These are phyloP conservation scores for Citrus mangshanensis DNA, from an alignment of 345 rosid species.

Conservation along the genomic window DNA sequence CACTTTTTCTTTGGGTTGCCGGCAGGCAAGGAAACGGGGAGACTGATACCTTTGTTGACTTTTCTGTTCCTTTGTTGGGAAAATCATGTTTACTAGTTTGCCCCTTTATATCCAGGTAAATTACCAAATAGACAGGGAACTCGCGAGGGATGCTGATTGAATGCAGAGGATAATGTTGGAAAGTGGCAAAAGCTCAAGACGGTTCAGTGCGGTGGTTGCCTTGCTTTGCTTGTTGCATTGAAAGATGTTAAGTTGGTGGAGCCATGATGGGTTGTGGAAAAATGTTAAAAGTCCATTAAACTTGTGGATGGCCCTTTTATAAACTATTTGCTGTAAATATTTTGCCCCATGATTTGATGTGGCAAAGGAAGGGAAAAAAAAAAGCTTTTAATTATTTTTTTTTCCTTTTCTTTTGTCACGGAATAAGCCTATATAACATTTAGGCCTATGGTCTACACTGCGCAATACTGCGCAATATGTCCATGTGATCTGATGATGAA, in stretches of 20 bases:
- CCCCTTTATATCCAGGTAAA: not conserved
- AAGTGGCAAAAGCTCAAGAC: not conserved
- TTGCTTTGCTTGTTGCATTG: slow-evolving; percentile 10
- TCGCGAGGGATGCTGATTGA: not conserved
- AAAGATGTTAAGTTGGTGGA: slow-evolving; percentile 26
- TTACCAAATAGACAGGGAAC: not conserved
- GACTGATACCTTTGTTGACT: slow-evolving; percentile 29
- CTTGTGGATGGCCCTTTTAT: slow-evolving; percentile 11
- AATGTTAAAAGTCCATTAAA: not conserved
- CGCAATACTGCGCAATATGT: too few relatives aligned
- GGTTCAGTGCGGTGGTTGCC: slow-evolving; percentile 23
- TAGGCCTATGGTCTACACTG: too few relatives aligned
- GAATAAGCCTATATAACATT: too few relatives aligned
- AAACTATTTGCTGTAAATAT: not conserved
- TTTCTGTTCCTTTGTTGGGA: slow-evolving; percentile 16
- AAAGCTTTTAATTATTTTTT: too few relatives aligned
- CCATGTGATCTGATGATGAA: too few relatives aligned
- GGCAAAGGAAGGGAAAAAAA: not conserved
- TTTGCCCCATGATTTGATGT: not conserved
- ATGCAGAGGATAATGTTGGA: slow-evolving; percentile 15
- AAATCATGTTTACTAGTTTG: not conserved
- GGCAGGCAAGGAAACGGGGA: not conserved
- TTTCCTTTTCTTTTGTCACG: too few relatives aligned
- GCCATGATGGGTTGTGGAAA: slow-evolving; percentile 16
- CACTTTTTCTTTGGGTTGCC: slow-evolving; percentile 13